Evolutionary conservation across 495 filamentous ascomycete genomes (phyloP).

Genomic region (Astrothelium macrocarpum): DNA sequence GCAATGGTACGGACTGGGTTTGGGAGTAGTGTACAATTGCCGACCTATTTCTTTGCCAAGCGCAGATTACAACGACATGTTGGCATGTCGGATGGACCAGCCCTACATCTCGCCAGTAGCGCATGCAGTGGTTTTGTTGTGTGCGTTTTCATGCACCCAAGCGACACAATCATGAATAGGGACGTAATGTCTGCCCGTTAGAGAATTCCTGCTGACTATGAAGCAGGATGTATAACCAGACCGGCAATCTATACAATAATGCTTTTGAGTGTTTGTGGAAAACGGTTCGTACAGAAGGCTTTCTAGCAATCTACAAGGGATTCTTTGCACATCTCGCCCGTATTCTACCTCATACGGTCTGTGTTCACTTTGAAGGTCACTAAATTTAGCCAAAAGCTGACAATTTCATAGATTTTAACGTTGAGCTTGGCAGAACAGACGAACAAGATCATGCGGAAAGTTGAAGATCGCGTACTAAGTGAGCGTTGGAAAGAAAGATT

Average conservation of each 20-base stretch:
- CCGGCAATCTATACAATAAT: conserved; percentile 86
- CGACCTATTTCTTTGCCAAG: conserved; percentile 98
- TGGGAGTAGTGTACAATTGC: conserved; percentile 87
- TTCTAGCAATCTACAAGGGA: conserved; percentile 95
- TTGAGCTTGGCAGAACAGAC: conserved; percentile 94
- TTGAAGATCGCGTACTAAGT: conserved; percentile 61
- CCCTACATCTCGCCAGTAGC: conserved; percentile 79
- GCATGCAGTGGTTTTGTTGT: conserved; percentile 91
- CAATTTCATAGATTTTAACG: conserved; percentile 57
- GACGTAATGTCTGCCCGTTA: background rate
- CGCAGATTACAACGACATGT: conserved; percentile 66
- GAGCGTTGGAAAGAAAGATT: conserved; percentile 40
- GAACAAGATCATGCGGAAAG: conserved; percentile 72
- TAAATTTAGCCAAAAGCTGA: conserved; percentile 8
- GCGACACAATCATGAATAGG: conserved; percentile 96
- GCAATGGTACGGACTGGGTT: conserved; percentile 98
- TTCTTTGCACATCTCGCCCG: conserved; percentile 90
- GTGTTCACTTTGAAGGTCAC: conserved; percentile 13
- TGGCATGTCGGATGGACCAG: conserved; percentile 84
- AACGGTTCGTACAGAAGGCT: conserved; percentile 82
- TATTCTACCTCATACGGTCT: conserved; percentile 84
- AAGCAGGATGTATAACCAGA: conserved; percentile 96
- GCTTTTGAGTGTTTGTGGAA: conserved; percentile 87
- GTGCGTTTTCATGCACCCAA: conserved; percentile 96
- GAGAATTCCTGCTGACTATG: conserved; percentile 43